phyloP scores from a whole-genome alignment of 116 monocot species.

The Phalaenopsis hybrid region DNA sequence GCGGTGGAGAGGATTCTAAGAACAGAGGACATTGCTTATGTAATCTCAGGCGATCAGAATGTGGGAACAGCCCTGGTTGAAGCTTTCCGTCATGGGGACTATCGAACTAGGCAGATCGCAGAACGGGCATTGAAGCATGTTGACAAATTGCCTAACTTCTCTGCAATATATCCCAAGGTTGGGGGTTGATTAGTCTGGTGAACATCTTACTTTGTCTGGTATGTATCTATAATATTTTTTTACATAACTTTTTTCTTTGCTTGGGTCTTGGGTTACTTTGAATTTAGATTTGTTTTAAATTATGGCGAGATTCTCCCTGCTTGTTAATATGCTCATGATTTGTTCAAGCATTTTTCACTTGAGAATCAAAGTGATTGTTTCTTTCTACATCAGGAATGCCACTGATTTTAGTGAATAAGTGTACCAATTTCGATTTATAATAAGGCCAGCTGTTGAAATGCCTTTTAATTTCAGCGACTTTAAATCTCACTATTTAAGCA shows the following conservation, averaged over 20 bases:
- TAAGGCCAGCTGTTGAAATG: not conserved
- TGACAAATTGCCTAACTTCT: constrained; percentile 75
- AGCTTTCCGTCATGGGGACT: constrained; percentile 59
- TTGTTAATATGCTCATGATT: constrained; percentile 2
- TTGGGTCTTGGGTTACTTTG: not conserved
- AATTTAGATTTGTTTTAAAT: not conserved
- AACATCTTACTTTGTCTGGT: not conserved
- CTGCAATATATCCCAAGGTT: constrained; percentile 37
- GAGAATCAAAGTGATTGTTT: not conserved
- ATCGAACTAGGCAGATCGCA: constrained; percentile 67
- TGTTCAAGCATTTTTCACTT: not conserved
- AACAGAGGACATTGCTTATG: constrained; percentile 57
- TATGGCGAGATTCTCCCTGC: not conserved
- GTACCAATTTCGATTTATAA: not conserved
- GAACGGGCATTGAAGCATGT: constrained; percentile 75
- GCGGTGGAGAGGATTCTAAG: constrained; percentile 84
- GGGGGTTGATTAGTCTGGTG: not conserved
- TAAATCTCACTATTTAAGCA: not conserved
- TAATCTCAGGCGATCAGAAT: constrained; percentile 40
- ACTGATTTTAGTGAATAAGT: constrained; percentile 1
- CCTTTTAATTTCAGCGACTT: not conserved
- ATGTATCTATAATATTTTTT: constrained; percentile 7
- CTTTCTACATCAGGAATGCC: not conserved
- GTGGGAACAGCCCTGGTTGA: constrained; percentile 66
- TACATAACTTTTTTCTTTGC: not conserved